Conservation (phyloP, 306 rosid genomes). For the Gillenia trifoliata region DNA sequence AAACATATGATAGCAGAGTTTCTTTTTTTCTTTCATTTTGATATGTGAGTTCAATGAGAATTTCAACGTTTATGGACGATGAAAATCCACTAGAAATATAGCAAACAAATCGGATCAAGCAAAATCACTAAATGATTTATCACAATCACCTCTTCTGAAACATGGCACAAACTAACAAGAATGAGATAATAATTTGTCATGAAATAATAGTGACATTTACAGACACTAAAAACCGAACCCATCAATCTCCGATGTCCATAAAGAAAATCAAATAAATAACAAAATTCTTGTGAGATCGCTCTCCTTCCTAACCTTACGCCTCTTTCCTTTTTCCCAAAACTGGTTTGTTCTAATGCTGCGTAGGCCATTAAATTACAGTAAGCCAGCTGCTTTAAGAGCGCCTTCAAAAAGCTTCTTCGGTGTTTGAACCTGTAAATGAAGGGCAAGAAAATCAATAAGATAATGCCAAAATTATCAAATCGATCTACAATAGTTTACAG, state of each 20-base stretch:
- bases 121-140: neutral
- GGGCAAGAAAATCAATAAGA: neutral
- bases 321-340: neutral
- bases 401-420: constrained; percentile 42
- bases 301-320: neutral
- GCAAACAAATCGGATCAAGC: neutral
- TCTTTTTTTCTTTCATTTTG: neutral
- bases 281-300: neutral
- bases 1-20: neutral
- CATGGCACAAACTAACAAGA: neutral
- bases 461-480: neutral
- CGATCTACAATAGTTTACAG: neutral
- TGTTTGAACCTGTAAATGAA: constrained; percentile 24
- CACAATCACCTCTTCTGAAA: neutral
- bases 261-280: neutral
- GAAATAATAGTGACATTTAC: constrained; percentile 3
- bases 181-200: neutral
- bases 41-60: neutral
- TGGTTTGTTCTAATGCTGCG: neutral
- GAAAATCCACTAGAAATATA: neutral
- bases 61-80: neutral
- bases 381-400: constrained; percentile 63
- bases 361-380: constrained; percentile 15
- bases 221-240: neutral
- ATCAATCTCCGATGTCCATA: neutral